Conservation (phyloP, 1,139 yeast genomes). For the Oligophagozyma castellii region DNA sequence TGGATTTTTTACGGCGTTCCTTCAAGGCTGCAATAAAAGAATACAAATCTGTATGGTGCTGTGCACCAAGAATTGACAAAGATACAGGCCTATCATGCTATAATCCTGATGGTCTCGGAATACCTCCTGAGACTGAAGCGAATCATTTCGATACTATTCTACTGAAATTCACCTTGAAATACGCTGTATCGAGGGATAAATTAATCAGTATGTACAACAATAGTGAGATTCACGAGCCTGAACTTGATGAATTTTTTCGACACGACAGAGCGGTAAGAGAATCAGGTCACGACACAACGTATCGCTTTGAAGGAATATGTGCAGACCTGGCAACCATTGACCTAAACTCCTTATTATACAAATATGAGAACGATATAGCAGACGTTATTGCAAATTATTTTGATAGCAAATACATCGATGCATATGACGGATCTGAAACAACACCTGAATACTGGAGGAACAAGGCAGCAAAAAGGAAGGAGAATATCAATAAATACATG, state of each 20-base stretch:
- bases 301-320: slow-evolving; percentile 79
- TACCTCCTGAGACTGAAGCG: slow-evolving; percentile 94
- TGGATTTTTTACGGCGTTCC: slow-evolving; percentile 52
- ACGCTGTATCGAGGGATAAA: slow-evolving; percentile 48
- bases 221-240: slow-evolving; percentile 57
- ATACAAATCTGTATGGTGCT: slow-evolving; percentile 68
- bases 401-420: slow-evolving; percentile 31
- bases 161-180: slow-evolving; percentile 52
- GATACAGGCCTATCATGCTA: slow-evolving; percentile 80
- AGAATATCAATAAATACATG: slow-evolving; percentile 49
- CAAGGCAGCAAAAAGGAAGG: slow-evolving; percentile 42
- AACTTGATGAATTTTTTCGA: slow-evolving; percentile 71
- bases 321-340: slow-evolving; percentile 88
- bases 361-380: slow-evolving; percentile 82
- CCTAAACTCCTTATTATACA: slow-evolving; percentile 72
- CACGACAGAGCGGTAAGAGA: slow-evolving; percentile 96
- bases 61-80: slow-evolving; percentile 58
- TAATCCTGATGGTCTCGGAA: slow-evolving; percentile 79
- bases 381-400: slow-evolving; percentile 44
- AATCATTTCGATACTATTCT: slow-evolving; percentile 72
- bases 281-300: slow-evolving; percentile 91
- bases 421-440: slow-evolving; percentile 32
- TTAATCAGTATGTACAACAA: slow-evolving; percentile 60
- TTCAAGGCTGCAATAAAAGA: slow-evolving; percentile 75
- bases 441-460: slow-evolving; percentile 45